Conservation (phyloP, 2,329 filamentous ascomycete genomes). For the Microthyrium microscopicum region DNA sequence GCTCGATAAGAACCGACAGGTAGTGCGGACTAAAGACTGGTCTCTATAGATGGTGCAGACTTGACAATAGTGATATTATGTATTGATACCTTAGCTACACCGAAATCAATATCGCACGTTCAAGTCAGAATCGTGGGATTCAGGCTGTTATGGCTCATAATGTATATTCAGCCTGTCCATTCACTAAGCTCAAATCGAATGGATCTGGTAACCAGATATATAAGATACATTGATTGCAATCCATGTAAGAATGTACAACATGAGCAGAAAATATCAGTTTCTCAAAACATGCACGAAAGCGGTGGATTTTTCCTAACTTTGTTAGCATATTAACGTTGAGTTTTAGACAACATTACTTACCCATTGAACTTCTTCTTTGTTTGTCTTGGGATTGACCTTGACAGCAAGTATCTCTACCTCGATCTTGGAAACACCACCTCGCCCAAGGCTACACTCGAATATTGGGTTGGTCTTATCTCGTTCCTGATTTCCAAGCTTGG, state of each 20-base stretch:
- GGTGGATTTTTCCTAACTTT: conserved; percentile 67
- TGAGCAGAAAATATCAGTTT: conserved; percentile 17
- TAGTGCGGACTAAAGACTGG: not conserved
- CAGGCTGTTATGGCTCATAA: not conserved
- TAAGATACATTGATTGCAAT: too few relatives aligned
- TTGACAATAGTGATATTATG: not conserved
- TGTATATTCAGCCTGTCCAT: not conserved
- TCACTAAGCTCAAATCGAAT: not conserved
- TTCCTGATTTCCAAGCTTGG: conserved; percentile 19
- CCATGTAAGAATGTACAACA: too few relatives aligned
- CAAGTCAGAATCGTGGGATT: not conserved
- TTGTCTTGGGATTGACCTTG: conserved; percentile 30
- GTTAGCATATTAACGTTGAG: too few relatives aligned
- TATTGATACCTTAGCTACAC: not conserved
- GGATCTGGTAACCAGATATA: too few relatives aligned
- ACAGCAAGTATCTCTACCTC: conserved; percentile 50
- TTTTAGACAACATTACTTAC: conserved; percentile 39
- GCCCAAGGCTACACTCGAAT: conserved; percentile 56
- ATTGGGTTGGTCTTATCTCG: conserved; percentile 41
- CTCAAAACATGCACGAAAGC: conserved; percentile 56
- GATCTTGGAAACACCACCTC: conserved; percentile 58
- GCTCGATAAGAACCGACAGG: not conserved
- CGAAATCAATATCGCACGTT: not conserved
- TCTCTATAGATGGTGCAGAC: not conserved
- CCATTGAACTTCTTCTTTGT: conserved; percentile 6